These are phyloP conservation scores for Rhizopogon roseolus DNA, from an alignment of 768 basidiomycete genomes.

Conservation along the genomic window DNA sequence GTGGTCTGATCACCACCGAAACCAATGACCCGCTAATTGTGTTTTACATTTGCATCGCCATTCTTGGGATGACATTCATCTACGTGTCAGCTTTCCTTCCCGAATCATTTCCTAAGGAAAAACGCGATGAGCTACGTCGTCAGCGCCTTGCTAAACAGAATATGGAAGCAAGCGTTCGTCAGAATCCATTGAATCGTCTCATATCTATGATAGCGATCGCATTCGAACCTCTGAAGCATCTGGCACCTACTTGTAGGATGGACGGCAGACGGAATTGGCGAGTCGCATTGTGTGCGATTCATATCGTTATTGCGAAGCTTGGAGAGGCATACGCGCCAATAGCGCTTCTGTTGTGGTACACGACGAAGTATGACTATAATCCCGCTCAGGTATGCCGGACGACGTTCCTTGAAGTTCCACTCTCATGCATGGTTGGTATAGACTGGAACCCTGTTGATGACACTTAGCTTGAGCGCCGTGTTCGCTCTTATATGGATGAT, in stretches of 20 bases:
- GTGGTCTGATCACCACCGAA: slow-evolving; percentile 25
- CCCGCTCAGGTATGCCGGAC: slow-evolving; percentile 18
- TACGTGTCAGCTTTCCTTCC: slow-evolving; percentile 22
- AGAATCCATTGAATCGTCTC: not conserved
- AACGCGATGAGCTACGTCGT: slow-evolving; percentile 11
- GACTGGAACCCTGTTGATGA: slow-evolving; percentile 24
- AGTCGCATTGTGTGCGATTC: slow-evolving; percentile 22
- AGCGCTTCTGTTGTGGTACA: slow-evolving; percentile 19
- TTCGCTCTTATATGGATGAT: slow-evolving; percentile 15
- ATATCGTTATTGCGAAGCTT: slow-evolving; percentile 17
- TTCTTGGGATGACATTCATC: slow-evolving; percentile 13
- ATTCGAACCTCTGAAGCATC: slow-evolving; percentile 19
- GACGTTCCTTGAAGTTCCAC: not conserved
- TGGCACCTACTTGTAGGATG: slow-evolving; percentile 13
- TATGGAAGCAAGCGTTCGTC: not conserved
- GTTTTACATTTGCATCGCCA: slow-evolving; percentile 10
- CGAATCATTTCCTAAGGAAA: slow-evolving; percentile 25
- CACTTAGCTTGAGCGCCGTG: slow-evolving; percentile 9
- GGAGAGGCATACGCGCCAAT: slow-evolving; percentile 10
- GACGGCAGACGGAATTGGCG: slow-evolving; percentile 23
- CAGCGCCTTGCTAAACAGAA: not conserved
- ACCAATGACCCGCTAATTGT: slow-evolving; percentile 19
- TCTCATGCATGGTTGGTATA: slow-evolving; percentile 2
- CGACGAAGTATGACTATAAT: slow-evolving; percentile 21
- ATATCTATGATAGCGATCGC: slow-evolving; percentile 4